Evolutionary conservation across 257 asterid genomes (phyloP), one percentile per base, ranked within the genome.

Genomic region (Plectranthus barbatus): DNA sequence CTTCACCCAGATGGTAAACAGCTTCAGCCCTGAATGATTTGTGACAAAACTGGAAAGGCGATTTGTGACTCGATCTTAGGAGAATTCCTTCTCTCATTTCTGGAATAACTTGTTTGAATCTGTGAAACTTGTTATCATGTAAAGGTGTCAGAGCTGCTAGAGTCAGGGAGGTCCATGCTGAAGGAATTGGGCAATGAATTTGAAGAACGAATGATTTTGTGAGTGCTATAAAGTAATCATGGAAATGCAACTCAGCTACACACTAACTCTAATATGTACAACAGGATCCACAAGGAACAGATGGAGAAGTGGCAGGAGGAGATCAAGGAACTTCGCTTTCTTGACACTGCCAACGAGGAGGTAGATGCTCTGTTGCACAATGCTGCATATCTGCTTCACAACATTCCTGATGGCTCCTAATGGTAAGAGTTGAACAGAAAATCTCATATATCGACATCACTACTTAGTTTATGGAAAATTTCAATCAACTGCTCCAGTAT

Each of bases 221-320:
- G 81, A 86, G 99, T 75, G 49, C 14, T 13, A 44, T 6, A 33
- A 60, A 37, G 24, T 42, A 77, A 51, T 37, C 9, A 1, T 42
- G 34, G 51, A 66, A 61, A 53, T 33, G 33, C 46, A 54, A 64
- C 46, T 66, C 52, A 39, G 37, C 56, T 18, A 39, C 64, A 50
- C 67, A 66, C 42, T 58, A 74, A 72, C 64, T 67, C 64, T 62
- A 62, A 26, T 66, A 45, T 53, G 19, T 51, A n/a, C 57, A 71
- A 71, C 76, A 84, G 98, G 70, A 71, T 86, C 49, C 94, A 88
- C 80, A 85, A 88, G 87, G 93, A 88, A 62, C 95, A 88, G 73
- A 73, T 89, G 70, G 89, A 83, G 20, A 88, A 86, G 67, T 91
- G 95, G 93, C 95, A 91, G 79, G 91, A 84, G 75, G 88, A 88